phyloP scores from a whole-genome alignment of 164 flowering plant genomes.

The Magnolia officinalis region DNA sequence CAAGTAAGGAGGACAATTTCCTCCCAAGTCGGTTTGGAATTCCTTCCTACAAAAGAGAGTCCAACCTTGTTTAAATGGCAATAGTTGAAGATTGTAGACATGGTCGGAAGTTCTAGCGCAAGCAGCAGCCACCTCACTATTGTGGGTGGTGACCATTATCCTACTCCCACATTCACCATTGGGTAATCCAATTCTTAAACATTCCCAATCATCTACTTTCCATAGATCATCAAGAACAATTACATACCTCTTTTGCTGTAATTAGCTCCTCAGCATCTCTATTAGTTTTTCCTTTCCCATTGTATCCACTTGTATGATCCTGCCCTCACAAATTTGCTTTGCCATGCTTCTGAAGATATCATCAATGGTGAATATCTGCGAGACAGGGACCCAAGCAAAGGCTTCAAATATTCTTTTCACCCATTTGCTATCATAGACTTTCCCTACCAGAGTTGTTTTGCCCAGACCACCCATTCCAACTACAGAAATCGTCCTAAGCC shows the following conservation, averaged over 20 bases:
- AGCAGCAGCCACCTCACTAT: neutral
- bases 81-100: neutral
- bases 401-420: slow-evolving; percentile 10
- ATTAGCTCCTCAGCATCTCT: neutral
- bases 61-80: slow-evolving; percentile 24
- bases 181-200: slow-evolving; percentile 26
- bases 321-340: neutral
- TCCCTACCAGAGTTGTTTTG: slow-evolving; percentile 21
- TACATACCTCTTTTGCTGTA: slow-evolving; percentile 13
- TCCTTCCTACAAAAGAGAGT: slow-evolving; percentile 25
- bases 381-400: slow-evolving; percentile 21
- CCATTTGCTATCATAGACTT: slow-evolving; percentile 4
- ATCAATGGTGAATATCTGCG: neutral
- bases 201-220: slow-evolving; percentile 22
- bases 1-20: neutral
- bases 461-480: slow-evolving; percentile 24
- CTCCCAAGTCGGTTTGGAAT: neutral
- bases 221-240: slow-evolving; percentile 43
- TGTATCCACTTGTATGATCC: neutral
- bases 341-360: slow-evolving; percentile 8
- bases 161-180: slow-evolving; percentile 22
- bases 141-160: slow-evolving; percentile 36
- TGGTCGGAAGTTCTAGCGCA: neutral
- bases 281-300: slow-evolving; percentile 28
- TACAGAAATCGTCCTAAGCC: neutral